Percentiles rank a stretch among this genome's conserved stretches.
Evolutionary conservation across 768 basidiomycete genomes (phyloP).

Genomic region (Tephrocybe sp.): DNA sequence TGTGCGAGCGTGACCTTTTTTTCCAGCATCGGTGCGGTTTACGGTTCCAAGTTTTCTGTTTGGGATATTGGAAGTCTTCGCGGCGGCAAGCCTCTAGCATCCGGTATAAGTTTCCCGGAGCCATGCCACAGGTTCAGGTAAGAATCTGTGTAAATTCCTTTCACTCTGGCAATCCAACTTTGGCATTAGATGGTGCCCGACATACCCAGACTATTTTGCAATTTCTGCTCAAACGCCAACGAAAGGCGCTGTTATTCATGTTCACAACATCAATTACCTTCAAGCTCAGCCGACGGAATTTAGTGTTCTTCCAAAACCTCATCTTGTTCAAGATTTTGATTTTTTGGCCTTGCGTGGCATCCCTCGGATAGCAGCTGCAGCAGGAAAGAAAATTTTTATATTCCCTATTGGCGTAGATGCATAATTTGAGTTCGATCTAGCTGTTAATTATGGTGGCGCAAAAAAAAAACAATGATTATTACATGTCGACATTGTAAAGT

Average conservation of each 20-base stretch:
- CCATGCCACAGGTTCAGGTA: conserved; percentile 72
- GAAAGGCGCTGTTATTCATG: conserved; percentile 66
- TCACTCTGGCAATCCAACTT: neutral
- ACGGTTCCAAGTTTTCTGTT: conserved; percentile 67
- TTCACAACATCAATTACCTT: conserved; percentile 66
- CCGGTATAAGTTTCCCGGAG: conserved; percentile 63
- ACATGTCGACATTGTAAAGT: neutral
- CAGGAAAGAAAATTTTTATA: conserved; percentile 57
- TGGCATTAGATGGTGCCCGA: conserved; percentile 68
- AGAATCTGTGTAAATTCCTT: conserved; percentile 9
- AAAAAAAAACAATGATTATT: neutral
- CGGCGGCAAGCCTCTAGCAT: conserved; percentile 72
- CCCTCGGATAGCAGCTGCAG: conserved; percentile 67
- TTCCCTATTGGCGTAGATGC: conserved; percentile 67
- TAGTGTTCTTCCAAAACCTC: conserved; percentile 57
- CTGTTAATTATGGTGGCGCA: neutral
- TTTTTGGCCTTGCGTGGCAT: conserved; percentile 63
- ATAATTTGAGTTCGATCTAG: no score
- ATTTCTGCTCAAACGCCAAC: conserved; percentile 60
- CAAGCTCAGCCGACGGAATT: conserved; percentile 66
- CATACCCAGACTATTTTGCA: conserved; percentile 76
- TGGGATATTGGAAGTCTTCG: conserved; percentile 76
- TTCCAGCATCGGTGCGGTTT: conserved; percentile 71
- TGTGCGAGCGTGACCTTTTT: neutral
- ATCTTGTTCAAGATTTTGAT: conserved; percentile 73